Base-by-base conservation (phyloP, 805 yeast species). In the Candida parachauliodes region DNA sequence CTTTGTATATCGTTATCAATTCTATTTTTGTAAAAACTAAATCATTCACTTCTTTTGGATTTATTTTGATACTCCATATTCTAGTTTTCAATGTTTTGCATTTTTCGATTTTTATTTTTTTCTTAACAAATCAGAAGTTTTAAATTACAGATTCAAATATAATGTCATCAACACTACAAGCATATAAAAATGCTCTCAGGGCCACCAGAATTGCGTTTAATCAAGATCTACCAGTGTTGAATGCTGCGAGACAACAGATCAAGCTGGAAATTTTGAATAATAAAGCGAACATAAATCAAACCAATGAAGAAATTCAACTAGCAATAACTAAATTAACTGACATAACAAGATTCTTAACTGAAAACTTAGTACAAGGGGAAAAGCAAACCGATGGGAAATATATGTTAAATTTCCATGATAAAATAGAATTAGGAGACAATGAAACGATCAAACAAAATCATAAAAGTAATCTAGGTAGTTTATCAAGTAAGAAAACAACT, bases 371-470 rank as follows among this genome's bases (percentile, higher is more conserved):
- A 3, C 98, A 91, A 62, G 98, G 95, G 6, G 67, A 62, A 43
- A 72, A 62, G 48, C 58, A 65, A 36, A 65, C 58, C 2, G 65
- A 65, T 11, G 72, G 68, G 2, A 72, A 64, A 34, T 77, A 70
- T 52, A 59, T 62, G 35, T 68, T 91, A 50, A 82, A 82, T 47
- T 80, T 91, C 48, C 96, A 88, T 54, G 62, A 76, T 34, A 77
- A 83, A 33, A 85, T 94, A 0, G 98, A 91, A 60, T 66, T 91
- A 36, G 98, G 97, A 14, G 96, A 88, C 54, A 91, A 91, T 57
- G 95, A 88, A 24, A 72, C 79, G 32, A 73, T 86, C 48, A 84
- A 82, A 56, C 74, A 65, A 44, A 62, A 69, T 29, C 70, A 66
- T 41, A 55, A 54, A 41, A 61, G 65, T 6, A 48, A 64, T 25